A percentile compares a stretch with the other conserved stretches of the same genome.
These are phyloP conservation scores for Corylus americana DNA, from an alignment of 306 rosid genomes.

Conservation along the genomic window DNA sequence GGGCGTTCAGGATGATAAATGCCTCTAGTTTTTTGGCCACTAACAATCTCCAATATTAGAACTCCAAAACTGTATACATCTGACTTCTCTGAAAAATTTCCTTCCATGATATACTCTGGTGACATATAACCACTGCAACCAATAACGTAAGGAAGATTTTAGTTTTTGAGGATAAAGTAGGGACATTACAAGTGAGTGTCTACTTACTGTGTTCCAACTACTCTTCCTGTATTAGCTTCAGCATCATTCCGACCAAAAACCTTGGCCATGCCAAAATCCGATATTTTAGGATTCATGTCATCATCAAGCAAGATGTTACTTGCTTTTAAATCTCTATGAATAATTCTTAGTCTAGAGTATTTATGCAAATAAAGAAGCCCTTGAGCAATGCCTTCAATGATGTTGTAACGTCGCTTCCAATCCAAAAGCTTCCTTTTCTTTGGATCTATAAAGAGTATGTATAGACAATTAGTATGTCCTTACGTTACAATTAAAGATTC, in stretches of 20 bases:
- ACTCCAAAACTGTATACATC: constrained; percentile 38
- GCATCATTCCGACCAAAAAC: background rate
- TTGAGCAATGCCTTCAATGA: constrained; percentile 8
- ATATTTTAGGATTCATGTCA: constrained; percentile 12
- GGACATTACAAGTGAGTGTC: background rate
- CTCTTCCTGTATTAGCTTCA: background rate
- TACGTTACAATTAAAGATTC: background rate
- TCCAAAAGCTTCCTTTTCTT: background rate
- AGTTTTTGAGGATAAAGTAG: background rate
- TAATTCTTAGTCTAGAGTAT: background rate
- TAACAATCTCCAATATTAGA: constrained; percentile 23
- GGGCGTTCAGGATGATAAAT: background rate
- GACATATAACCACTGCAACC: constrained; percentile 27
- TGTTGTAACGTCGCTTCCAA: background rate
- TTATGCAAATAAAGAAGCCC: constrained; percentile 14
- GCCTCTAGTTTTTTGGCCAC: constrained; percentile 15
- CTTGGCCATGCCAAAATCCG: background rate
- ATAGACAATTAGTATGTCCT: background rate
- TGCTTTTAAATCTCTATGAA: constrained; percentile 19
- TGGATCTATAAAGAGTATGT: background rate
- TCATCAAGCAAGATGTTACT: constrained; percentile 15
- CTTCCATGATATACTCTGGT: constrained; percentile 27
- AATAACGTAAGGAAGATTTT: background rate
- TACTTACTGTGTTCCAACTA: background rate
- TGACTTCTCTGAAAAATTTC: constrained; percentile 24